phyloP scores from a whole-genome alignment of 2,329 filamentous ascomycete species.

The Tolypocladium nubicola region DNA sequence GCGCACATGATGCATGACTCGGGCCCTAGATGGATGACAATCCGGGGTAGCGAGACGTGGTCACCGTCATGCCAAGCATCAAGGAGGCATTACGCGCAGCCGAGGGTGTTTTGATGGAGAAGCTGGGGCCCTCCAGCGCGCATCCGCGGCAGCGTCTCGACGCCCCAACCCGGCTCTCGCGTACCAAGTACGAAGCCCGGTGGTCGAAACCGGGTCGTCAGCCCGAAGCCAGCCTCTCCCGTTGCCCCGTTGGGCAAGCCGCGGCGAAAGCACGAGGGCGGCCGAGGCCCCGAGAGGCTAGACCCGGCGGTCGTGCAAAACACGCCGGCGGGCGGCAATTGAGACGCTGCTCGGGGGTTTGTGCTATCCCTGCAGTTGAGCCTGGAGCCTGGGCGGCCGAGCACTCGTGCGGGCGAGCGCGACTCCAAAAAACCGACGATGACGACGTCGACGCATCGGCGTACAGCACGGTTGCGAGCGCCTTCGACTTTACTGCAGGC shows the following conservation, averaged over 20 bases:
- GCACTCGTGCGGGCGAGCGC: too few relatives aligned
- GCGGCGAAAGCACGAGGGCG: background rate
- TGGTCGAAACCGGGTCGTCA: background rate
- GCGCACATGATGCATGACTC: background rate
- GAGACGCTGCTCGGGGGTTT: background rate
- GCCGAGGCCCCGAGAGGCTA: background rate
- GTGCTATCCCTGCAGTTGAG: background rate
- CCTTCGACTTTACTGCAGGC: background rate
- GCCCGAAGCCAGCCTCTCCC: background rate
- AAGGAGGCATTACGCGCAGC: too few relatives aligned
- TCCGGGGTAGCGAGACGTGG: background rate
- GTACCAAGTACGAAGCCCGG: background rate
- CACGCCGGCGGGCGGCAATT: background rate
- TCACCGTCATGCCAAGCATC: background rate
- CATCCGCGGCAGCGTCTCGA: background rate
- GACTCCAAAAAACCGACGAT: background rate
- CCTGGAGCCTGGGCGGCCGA: too few relatives aligned
- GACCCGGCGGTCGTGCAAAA: background rate
- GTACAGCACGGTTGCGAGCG: background rate
- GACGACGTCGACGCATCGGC: background rate
- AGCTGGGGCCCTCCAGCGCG: background rate
- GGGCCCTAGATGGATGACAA: background rate
- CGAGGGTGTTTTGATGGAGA: too few relatives aligned
- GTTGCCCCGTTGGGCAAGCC: background rate
- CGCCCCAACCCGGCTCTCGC: background rate